Base-by-base conservation (phyloP, 805 yeast genomes). In the Danielia reshetovae region DNA sequence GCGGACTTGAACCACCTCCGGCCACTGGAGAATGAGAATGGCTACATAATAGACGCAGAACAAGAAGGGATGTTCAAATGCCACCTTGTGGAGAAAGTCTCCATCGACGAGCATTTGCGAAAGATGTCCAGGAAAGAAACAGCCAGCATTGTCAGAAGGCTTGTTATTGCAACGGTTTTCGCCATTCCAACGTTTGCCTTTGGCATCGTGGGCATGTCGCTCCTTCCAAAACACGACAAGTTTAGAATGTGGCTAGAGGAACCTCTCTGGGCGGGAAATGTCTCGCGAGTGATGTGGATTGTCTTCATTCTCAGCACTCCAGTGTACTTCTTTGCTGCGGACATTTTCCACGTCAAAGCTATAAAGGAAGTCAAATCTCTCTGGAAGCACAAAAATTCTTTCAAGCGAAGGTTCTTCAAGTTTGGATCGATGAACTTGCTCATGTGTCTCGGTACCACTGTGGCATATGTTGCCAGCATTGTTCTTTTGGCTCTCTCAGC, bases 341-440 rank as follows among this genome's bases (percentile, higher is more conserved):
- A 79, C 49, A 68, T 79, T 2, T 84, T 83, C 59, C 93, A 84
- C 47, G 46, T 61, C 10, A 84, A 82, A 48, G 85, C 90, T 0
- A 10, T 76, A 18, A 70, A 70, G 32, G 90, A 83, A 49, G 43
- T 83, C 2, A 50, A 65, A 35, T 62, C 76, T 3, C 52, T 83
- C 19, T 82, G 86, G 85, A 51, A 61, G 11, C 63, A 67, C 27
- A 72, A 72, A 24, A 78, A 74, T 29, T 60, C 79, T 1, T 75
- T 79, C 70, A 60, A 52, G 15, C 68, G 75, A 43, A 60, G 88
- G 26, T 41, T 83, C 11, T 71, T 83, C 42, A 71, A 72, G 46
- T 84, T 84, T 55, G 94, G 94, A 3, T 80, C 88, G 2, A 84
- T 84, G 90, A 82, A 74, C 51, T 54, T 83, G 42, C 68, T 84